These are phyloP conservation scores for Simplicillium sp. DNA, from an alignment of 2,329 filamentous ascomycete species.

Conservation along the genomic window DNA sequence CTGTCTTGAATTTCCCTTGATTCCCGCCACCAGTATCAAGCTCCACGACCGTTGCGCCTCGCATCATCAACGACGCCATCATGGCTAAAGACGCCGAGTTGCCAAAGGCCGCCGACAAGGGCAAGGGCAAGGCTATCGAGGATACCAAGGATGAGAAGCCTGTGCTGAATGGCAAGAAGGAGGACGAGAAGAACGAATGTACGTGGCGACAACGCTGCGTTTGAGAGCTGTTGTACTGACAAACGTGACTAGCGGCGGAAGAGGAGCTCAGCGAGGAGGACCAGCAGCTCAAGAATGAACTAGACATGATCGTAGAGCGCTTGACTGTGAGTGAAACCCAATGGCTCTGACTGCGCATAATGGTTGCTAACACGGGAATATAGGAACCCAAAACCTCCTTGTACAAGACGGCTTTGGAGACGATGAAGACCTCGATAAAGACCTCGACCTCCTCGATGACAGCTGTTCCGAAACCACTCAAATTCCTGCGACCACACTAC, in stretches of 20 bases:
- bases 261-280: conserved; percentile 98
- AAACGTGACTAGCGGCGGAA: conserved; percentile 27
- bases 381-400: conserved; percentile 80
- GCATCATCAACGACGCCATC: conserved; percentile 21
- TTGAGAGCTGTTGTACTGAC: conserved; percentile 8
- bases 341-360: neutral
- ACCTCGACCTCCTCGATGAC: conserved; percentile 99
- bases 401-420: conserved; percentile 86
- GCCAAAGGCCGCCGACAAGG: conserved; percentile 80
- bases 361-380: neutral
- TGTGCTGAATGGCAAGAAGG: conserved; percentile 65
- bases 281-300: conserved; percentile 93
- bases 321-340: conserved; percentile 55
- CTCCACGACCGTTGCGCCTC: neutral
- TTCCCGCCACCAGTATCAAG: neutral
- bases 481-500: conserved; percentile 96
- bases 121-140: conserved; percentile 85
- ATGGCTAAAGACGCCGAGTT: conserved; percentile 95
- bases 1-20: neutral
- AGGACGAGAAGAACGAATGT: conserved; percentile 53
- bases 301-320: conserved; percentile 96
- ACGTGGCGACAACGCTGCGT: conserved; percentile 15
- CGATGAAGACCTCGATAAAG: conserved; percentile 98
- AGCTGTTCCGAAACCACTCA: conserved; percentile 93
- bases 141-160: conserved; percentile 62